Percentiles rank a stretch among this genome's conserved stretches.
Evolutionary conservation across 2,329 filamentous ascomycete genomes (phyloP).

Genomic region (Fusarium agapanthi): DNA sequence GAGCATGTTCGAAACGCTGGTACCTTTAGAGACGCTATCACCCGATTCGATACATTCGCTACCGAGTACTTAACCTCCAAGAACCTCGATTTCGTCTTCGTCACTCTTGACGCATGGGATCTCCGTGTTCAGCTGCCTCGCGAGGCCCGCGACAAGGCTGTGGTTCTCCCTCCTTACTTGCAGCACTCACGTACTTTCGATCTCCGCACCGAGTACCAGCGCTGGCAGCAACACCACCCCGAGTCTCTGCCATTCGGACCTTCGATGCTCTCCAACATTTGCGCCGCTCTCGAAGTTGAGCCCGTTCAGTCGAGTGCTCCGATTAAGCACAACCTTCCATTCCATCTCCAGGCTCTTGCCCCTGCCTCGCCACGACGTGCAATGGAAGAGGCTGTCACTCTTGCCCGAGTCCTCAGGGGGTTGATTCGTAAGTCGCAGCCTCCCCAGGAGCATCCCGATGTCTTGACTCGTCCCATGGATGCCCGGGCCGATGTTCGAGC

Average conservation of each 20-base stretch:
- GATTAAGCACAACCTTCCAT: slow-evolving; percentile 98
- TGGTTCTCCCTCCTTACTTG: slow-evolving; percentile 93
- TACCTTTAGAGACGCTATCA: slow-evolving; percentile 95
- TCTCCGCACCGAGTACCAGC: slow-evolving; percentile 94
- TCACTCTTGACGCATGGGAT: slow-evolving; percentile 98
- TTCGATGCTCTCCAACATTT: slow-evolving; percentile 96
- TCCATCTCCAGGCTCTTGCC: slow-evolving; percentile 94
- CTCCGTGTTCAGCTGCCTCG: slow-evolving; percentile 96
- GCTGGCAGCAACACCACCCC: slow-evolving; percentile 98
- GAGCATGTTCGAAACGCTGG: slow-evolving; percentile 98
- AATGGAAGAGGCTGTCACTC: slow-evolving; percentile 96
- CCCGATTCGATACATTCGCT: slow-evolving; percentile 92
- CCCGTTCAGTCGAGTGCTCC: slow-evolving; percentile 96
- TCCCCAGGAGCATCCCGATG: slow-evolving; percentile 90
- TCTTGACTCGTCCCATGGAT: slow-evolving; percentile 94
- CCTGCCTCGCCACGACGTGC: slow-evolving; percentile 94
- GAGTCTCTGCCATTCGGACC: slow-evolving; percentile 97
- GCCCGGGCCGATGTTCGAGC: slow-evolving; percentile 95
- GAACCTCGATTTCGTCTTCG: slow-evolving; percentile 96
- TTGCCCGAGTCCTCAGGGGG: slow-evolving; percentile 90
- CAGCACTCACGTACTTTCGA: slow-evolving; percentile 98
- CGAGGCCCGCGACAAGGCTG: slow-evolving; percentile 97
- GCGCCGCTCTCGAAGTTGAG: slow-evolving; percentile 96
- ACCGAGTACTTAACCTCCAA: slow-evolving; percentile 89
- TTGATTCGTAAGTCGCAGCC: slow-evolving; percentile 97